Evolutionary conservation across 2,329 filamentous ascomycete genomes (phyloP), one percentile per base, ranked within the genome.

Genomic region (Aureobasidium sp.): DNA sequence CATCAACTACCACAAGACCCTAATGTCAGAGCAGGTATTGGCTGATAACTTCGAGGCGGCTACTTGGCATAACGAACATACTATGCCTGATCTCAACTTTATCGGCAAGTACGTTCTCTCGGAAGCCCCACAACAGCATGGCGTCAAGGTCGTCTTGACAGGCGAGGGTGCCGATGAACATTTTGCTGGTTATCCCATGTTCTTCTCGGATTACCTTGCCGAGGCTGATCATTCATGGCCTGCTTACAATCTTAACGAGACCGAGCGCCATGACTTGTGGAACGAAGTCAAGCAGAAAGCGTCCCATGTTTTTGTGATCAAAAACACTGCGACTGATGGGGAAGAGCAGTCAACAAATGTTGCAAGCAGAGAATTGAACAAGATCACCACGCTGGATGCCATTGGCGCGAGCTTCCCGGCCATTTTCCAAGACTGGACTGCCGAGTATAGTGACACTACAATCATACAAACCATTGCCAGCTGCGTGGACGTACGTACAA

Each of bases 91-190:
- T 59, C 69, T 81, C 24, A 79, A 79, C 59, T 72, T 65, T 21
- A 69, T 80, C 14, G 77, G 71, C 19, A 78, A 77, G 55, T 75
- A 71, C 54, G 70, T 71, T 17, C 67, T 80, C 4, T 75, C 27
- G 1, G 68, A 69, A 24, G 58, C 74, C 68, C 74, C 1, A 19
- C 69, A 64, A 11, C 65, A 74, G 30, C 63, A 70, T 11, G 76
- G 76, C 6, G 69, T 75, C 60, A 78, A 78, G 54, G 77, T 80
- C 3, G 72, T 81, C 2, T 64, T 81, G 3, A 79, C 76, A 0
- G 72, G 71, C 22, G 62, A 62, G 48, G 61, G 61, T 24, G 61
- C 61, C 7, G 78, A 80, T 57, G 78, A 80, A 64, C 69, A 74
- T 49, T 80, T 81, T 60, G 72, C 67, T 2, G 78, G 78, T 22